A percentile compares a stretch with the other conserved stretches of the same genome.
Evolutionary conservation across 441 rosid genomes (phyloP).

Genomic region (Populus trichocarpa): DNA sequence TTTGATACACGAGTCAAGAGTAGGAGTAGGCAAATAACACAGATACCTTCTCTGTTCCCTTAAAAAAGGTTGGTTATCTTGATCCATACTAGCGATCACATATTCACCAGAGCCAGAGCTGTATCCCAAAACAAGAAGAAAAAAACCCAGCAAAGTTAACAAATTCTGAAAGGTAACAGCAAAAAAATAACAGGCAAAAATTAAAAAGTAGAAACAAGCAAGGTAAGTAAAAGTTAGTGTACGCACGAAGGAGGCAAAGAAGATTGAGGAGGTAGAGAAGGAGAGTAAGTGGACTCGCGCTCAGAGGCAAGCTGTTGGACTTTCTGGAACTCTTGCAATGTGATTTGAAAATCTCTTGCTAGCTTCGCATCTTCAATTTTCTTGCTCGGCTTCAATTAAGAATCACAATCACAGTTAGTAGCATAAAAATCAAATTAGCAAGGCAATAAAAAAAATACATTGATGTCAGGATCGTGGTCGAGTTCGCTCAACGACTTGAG

Average conservation of each 20-base stretch:
- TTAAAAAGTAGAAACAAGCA: neutral
- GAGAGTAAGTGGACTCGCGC: slow-evolving; percentile 58
- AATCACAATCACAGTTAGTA: neutral
- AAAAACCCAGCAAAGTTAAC: neutral
- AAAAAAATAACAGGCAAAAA: neutral
- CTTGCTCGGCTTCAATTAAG: slow-evolving; percentile 40
- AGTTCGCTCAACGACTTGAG: slow-evolving; percentile 58
- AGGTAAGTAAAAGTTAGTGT: neutral
- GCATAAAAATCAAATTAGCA: neutral
- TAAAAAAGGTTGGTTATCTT: slow-evolving; percentile 47
- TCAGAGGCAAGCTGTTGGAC: slow-evolving; percentile 69
- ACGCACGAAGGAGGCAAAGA: slow-evolving; percentile 24
- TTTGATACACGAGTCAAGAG: neutral
- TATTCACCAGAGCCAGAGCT: slow-evolving; percentile 41
- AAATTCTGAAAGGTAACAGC: neutral
- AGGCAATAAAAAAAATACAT: slow-evolving; percentile 24
- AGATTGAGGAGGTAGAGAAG: slow-evolving; percentile 34
- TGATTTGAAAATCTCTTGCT: slow-evolving; percentile 61
- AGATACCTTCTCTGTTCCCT: slow-evolving; percentile 45
- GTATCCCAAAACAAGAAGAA: slow-evolving; percentile 11
- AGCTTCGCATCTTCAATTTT: slow-evolving; percentile 71
- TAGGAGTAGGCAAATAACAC: neutral
- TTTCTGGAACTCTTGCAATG: slow-evolving; percentile 63
- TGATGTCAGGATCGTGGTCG: slow-evolving; percentile 40
- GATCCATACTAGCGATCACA: slow-evolving; percentile 24